phyloP scores from a whole-genome alignment of 2,329 filamentous ascomycete species.

The Claviceps sp. region DNA sequence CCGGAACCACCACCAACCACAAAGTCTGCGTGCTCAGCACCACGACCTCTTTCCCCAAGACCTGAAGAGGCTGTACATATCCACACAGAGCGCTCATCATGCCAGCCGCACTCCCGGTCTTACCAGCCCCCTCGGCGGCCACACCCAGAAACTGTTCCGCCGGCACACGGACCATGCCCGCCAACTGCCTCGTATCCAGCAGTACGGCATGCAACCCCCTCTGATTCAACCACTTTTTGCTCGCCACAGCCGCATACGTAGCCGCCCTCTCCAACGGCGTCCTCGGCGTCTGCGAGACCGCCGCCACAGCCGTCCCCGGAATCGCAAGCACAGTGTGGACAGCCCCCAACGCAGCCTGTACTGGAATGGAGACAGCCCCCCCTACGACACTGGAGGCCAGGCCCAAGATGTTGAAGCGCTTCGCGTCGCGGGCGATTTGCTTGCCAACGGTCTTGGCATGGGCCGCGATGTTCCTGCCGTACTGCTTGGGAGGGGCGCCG shows the following conservation, averaged over 20 bases:
- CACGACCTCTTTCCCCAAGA: conserved; percentile 12
- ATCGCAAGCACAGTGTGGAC: conserved; percentile 21
- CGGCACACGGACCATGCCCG: conserved; percentile 14
- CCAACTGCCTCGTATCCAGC: conserved; percentile 20
- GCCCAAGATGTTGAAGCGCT: conserved; percentile 26
- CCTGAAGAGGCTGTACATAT: conserved; percentile 17
- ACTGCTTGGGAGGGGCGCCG: conserved; percentile 19
- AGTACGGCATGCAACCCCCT: conserved; percentile 25
- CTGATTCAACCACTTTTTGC: conserved; percentile 27
- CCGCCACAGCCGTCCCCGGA: conserved; percentile 20
- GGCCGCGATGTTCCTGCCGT: conserved; percentile 22
- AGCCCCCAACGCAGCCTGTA: conserved; percentile 23
- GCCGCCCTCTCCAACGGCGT: conserved; percentile 27
- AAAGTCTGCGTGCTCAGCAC: conserved; percentile 16
- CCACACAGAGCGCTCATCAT: conserved; percentile 15
- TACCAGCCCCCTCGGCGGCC: conserved; percentile 11
- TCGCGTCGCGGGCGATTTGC: conserved; percentile 21
- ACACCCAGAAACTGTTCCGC: conserved; percentile 28
- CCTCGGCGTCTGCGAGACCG: conserved; percentile 23
- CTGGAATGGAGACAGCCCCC: conserved; percentile 25
- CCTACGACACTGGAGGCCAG: conserved; percentile 22
- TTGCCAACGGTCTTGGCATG: conserved; percentile 25
- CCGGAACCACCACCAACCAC: conserved; percentile 21
- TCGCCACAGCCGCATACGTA: conserved; percentile 28
- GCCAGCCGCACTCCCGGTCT: conserved; percentile 8